Percentiles rank a stretch among this genome's conserved stretches.
Conservation (phyloP, 1,284 basidiomycete genomes). For the Sporisorium exsertum region DNA sequence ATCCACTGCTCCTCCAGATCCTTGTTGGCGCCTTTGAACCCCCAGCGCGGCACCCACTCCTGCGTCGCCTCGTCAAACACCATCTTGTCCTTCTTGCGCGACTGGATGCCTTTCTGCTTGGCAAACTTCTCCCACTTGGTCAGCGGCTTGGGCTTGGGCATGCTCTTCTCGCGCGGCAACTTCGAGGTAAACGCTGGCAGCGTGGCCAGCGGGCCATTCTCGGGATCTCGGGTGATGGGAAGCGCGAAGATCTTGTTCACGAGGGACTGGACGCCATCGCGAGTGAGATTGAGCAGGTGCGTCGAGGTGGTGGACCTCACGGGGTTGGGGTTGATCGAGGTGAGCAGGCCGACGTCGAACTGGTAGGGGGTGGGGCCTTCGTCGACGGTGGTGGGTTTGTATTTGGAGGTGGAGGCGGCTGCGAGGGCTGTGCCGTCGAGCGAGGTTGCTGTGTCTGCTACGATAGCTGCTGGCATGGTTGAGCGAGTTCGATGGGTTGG, state of each 20-base stretch:
- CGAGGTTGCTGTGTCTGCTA: constrained; percentile 28
- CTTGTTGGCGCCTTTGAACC: constrained; percentile 82
- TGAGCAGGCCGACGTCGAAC: constrained; percentile 84
- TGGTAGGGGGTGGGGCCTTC: constrained; percentile 83
- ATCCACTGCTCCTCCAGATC: constrained; percentile 90
- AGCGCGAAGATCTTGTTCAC: constrained; percentile 84
- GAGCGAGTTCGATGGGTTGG: not conserved
- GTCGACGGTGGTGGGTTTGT: constrained; percentile 51
- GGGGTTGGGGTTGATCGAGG: constrained; percentile 87
- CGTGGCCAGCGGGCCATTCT: constrained; percentile 85
- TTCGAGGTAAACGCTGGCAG: constrained; percentile 78
- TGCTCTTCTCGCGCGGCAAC: constrained; percentile 88
- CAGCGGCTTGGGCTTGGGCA: constrained; percentile 89
- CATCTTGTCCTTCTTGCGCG: constrained; percentile 79
- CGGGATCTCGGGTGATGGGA: constrained; percentile 78
- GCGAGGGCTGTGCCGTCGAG: constrained; percentile 43
- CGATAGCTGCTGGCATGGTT: constrained; percentile 34
- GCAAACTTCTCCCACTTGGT: constrained; percentile 99
- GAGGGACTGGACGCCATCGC: constrained; percentile 87
- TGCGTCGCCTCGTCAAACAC: constrained; percentile 95
- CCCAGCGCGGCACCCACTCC: constrained; percentile 94
- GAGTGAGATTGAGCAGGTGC: constrained; percentile 82
- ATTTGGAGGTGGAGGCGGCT: constrained; percentile 44
- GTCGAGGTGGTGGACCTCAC: constrained; percentile 83
- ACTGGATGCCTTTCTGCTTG: constrained; percentile 90